A percentile compares a stretch with the other conserved stretches of the same genome.
Conservation (phyloP, 1,139 yeast species). For the Pichia sp. region DNA sequence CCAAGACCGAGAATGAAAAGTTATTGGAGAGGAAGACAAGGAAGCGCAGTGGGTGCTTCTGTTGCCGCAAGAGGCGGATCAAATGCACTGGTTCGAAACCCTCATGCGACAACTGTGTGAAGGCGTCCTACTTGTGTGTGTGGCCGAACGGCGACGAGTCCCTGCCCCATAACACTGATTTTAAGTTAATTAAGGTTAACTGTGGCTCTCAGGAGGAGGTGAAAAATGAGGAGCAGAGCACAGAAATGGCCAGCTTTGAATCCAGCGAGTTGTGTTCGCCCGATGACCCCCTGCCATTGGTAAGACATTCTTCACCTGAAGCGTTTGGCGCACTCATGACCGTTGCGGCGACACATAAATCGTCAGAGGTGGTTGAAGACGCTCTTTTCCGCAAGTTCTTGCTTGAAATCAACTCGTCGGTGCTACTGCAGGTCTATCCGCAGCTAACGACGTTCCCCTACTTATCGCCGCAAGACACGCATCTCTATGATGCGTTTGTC, state of each 20-base stretch:
- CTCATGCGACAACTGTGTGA: slow-evolving; percentile 32
- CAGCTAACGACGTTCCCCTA: slow-evolving; percentile 2
- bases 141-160: slow-evolving; percentile 35
- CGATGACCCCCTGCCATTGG: not conserved
- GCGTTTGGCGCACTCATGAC: not conserved
- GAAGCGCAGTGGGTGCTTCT: slow-evolving; percentile 19
- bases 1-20: not conserved
- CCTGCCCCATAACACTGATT: slow-evolving; percentile 24
- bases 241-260: not conserved
- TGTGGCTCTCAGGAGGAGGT: not conserved
- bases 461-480: slow-evolving; percentile 8
- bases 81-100: slow-evolving; percentile 41
- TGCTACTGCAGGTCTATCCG: not conserved
- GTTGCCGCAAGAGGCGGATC: slow-evolving; percentile 38
- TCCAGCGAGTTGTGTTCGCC: not conserved
- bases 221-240: not conserved
- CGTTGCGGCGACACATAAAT: not conserved
- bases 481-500: slow-evolving; percentile 35
- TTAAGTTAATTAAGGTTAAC: slow-evolving; percentile 13
- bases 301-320: no score
- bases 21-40: slow-evolving; percentile 2
- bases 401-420: slow-evolving; percentile 9
- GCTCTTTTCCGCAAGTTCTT: slow-evolving; percentile 21
- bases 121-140: slow-evolving; percentile 35
- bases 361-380: slow-evolving; percentile 18